Conservation (phyloP, 179 eudicot genomes). For the Silene coronaria region DNA sequence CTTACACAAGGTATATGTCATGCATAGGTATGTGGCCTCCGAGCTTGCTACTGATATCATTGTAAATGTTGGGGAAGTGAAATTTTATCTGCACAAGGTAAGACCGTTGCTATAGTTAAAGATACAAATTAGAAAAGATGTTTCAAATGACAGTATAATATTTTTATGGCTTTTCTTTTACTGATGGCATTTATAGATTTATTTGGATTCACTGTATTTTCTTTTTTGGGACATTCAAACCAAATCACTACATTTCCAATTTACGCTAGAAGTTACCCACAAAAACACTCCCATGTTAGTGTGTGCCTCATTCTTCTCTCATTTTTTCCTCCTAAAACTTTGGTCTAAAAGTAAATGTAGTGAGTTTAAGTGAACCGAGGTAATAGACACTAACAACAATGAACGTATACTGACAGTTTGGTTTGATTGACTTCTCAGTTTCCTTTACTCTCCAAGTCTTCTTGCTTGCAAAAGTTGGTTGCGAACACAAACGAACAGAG, state of each 20-base stretch:
- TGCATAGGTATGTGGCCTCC: slow-evolving; percentile 57
- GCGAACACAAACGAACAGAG: slow-evolving; percentile 43
- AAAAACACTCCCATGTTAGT: not conserved
- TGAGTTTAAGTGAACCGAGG: too few relatives aligned
- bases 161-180: not conserved
- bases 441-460: slow-evolving; percentile 79
- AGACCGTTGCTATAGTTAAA: not conserved
- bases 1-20: slow-evolving; percentile 12
- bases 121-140: not conserved
- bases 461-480: slow-evolving; percentile 59
- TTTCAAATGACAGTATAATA: not conserved
- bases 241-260: not conserved
- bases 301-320: not conserved
- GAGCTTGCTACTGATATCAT: slow-evolving; percentile 61
- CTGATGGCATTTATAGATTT: not conserved
- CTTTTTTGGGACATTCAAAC: not conserved
- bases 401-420: slow-evolving; percentile 6
- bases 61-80: slow-evolving; percentile 52
- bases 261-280: not conserved
- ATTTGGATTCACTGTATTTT: not conserved
- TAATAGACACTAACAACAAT: not conserved
- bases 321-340: not conserved
- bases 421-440: slow-evolving; percentile 31
- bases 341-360: not conserved
- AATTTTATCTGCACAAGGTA: slow-evolving; percentile 82